Base-by-base conservation (phyloP, 495 filamentous ascomycete genomes). In the Penicillium psychrofluorescens region DNA sequence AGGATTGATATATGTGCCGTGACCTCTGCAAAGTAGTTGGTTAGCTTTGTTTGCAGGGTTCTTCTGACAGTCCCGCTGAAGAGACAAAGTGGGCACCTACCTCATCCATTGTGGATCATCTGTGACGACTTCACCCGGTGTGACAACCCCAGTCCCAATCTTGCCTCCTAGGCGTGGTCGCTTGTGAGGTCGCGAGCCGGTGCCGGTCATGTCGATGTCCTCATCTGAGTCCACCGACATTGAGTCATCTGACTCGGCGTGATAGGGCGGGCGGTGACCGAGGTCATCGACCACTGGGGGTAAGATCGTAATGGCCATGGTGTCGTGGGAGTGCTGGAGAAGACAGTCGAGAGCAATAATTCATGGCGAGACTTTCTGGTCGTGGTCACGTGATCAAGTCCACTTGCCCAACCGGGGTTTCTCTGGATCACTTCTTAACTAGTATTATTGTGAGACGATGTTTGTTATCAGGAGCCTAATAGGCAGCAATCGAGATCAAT, bases 101-200 rank as follows among this genome's bases (percentile, higher is more conserved):
- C 88, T 79, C 88, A 98, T 98, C 90, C 90, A 97, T 73, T 97
- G 91, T 7, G 90, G 83, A 65, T 95, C 89, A 52, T 79, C 72
- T 15, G 92, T 96, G 35, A 98, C 84, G 36, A 80, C 67, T 62
- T 95, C 86, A 46, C 92, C 92, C 7, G 92, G 92, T 7, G 90
- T 95, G 40, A 98, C 80, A 50, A 95, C 78, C 49, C 68, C 66
- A 39, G 59, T 64, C 32, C 54, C 51, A 15, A 61, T 52, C 12
- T 58, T 52, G 22, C 22, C n/a, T 46, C 42, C 61, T 44, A 64
- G 38, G 50, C 63, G 51, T 55, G 61, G 46, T 36, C 73, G 62
- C 46, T 74, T 77, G 49, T 58, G 51, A 29, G 59, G 59, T 34
- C 58, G 57, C n/a, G 71, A 57, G 36, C 60, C 4, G 4, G 22